These are phyloP conservation scores for Penicillium concentricum DNA, from an alignment of 2,329 filamentous ascomycete genomes.

Conservation along the genomic window DNA sequence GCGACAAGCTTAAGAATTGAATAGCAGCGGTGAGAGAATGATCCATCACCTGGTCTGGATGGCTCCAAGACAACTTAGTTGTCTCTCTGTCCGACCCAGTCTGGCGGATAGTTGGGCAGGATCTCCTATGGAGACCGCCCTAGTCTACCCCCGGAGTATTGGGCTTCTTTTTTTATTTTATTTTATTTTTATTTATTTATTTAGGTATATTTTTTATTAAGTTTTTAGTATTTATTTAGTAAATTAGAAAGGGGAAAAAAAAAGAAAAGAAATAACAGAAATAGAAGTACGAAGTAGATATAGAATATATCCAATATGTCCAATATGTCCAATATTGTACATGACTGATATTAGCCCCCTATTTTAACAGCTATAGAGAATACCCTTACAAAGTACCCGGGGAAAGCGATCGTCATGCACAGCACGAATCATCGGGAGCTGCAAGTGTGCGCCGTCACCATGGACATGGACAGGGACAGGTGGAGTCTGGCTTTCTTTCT, in stretches of 20 bases:
- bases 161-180: slow-evolving; percentile 4
- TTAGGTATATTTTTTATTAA: neutral
- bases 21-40: slow-evolving; percentile 25
- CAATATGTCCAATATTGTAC: neutral
- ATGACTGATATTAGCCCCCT: too few relatives aligned
- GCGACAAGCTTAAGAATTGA: slow-evolving; percentile 12
- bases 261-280: neutral
- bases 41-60: slow-evolving; percentile 23
- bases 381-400: slow-evolving; percentile 8
- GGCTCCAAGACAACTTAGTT: slow-evolving; percentile 20
- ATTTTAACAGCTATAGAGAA: too few relatives aligned
- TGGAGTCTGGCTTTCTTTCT: slow-evolving; percentile 14
- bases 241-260: neutral
- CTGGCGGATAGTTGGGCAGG: slow-evolving; percentile 25
- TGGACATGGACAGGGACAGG: slow-evolving; percentile 28
- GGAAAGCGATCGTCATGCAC: slow-evolving; percentile 18
- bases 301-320: neutral
- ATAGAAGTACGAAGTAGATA: neutral
- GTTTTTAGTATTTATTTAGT: neutral
- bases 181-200: neutral
- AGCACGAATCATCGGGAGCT: slow-evolving; percentile 22
- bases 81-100: slow-evolving; percentile 23
- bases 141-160: slow-evolving; percentile 9
- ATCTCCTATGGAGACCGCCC: slow-evolving; percentile 9
- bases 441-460: slow-evolving; percentile 28